Percentiles rank a stretch among this genome's conserved stretches.
phyloP scores from a whole-genome alignment of 345 rosid genomes.

The Hibiscus mutabilis region DNA sequence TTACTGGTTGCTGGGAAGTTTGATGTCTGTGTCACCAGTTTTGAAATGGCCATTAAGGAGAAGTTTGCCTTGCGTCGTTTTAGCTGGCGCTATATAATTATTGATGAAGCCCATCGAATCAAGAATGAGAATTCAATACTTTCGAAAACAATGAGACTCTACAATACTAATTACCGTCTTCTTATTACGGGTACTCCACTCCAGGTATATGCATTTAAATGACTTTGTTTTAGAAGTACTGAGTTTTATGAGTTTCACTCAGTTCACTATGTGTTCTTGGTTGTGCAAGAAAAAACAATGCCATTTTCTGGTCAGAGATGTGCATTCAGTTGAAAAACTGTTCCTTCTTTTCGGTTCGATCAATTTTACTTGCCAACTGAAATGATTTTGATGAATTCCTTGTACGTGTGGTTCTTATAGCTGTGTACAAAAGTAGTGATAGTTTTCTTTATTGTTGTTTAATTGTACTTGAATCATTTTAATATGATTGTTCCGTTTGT shows the following conservation, averaged over 20 bases:
- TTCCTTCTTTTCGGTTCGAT: not conserved
- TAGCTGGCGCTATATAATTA: slow-evolving; percentile 96
- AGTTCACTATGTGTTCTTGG: too few relatives aligned
- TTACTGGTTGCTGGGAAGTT: slow-evolving; percentile 94
- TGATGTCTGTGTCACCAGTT: slow-evolving; percentile 97
- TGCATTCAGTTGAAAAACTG: not conserved
- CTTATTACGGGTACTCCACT: slow-evolving; percentile 97
- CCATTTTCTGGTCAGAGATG: not conserved
- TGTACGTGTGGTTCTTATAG: not conserved
- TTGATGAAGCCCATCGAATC: slow-evolving; percentile 97
- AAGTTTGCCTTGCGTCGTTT: slow-evolving; percentile 82
- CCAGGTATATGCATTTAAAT: slow-evolving; percentile 60
- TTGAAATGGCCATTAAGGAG: slow-evolving; percentile 99
- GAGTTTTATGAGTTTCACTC: not conserved
- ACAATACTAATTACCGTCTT: slow-evolving; percentile 79
- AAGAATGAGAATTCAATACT: slow-evolving; percentile 95
- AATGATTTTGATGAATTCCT: not conserved
- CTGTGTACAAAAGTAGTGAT: not conserved
- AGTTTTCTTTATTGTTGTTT: not conserved
- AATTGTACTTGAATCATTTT: not conserved
- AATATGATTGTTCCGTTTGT: not conserved
- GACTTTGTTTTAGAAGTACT: not conserved
- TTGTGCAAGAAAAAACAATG: not conserved
- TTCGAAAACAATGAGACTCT: slow-evolving; percentile 94
- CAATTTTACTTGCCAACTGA: not conserved